Percentiles rank a stretch among this genome's conserved stretches.
phyloP scores from a whole-genome alignment of 1,284 basidiomycete species.

The Puccinia horiana region DNA sequence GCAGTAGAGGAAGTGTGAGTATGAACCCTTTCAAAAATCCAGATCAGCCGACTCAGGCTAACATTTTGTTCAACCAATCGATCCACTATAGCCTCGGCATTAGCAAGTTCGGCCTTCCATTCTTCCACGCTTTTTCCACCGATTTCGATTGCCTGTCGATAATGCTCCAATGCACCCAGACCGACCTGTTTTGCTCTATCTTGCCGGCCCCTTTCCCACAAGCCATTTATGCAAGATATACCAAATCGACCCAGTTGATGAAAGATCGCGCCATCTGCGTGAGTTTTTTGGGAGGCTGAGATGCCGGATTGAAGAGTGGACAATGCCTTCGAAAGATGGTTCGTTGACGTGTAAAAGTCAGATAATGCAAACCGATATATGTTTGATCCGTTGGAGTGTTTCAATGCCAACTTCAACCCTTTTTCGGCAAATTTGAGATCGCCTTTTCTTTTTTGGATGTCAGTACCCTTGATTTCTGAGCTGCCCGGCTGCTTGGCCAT shows the following conservation, averaged over 20 bases:
- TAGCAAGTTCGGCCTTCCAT: conserved; percentile 20
- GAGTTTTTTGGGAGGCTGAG: background rate
- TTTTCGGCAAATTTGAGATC: background rate
- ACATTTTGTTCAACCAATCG: conserved; percentile 6
- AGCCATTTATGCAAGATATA: background rate
- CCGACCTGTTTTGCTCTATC: conserved; percentile 6
- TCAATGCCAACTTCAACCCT: conserved; percentile 16
- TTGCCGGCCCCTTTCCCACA: background rate
- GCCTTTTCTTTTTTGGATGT: background rate
- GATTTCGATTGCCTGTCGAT: conserved; percentile 2
- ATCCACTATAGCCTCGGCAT: background rate
- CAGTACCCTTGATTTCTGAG: background rate
- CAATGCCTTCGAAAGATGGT: conserved; percentile 9
- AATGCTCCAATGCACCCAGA: background rate
- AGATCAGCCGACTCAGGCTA: background rate
- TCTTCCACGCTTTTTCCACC: background rate
- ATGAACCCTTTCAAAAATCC: background rate
- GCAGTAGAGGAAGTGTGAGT: background rate
- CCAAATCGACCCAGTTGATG: conserved; percentile 33
- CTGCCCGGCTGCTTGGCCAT: no score
- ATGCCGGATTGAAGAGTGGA: conserved; percentile 7
- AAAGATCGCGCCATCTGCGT: conserved; percentile 19
- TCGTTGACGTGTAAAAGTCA: conserved; percentile 16
- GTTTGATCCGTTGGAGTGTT: conserved; percentile 1
- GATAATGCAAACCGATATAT: conserved; percentile 34